Evolutionary conservation across 306 rosid species (phyloP).

Genomic region (Oemleria cerasiformis): DNA sequence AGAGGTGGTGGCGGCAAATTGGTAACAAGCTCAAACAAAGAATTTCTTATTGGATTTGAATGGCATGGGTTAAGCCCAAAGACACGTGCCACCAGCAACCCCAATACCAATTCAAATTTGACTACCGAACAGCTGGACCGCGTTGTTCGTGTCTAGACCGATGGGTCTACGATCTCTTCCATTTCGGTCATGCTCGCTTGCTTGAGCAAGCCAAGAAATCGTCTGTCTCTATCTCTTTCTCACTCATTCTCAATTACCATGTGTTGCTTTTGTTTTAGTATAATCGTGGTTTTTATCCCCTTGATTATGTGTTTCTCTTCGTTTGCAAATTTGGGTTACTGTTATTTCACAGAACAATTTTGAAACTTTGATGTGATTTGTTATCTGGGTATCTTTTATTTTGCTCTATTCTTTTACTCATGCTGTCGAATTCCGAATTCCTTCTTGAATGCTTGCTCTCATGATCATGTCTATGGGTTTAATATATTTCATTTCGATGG

Average conservation of each 20-base stretch:
- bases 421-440: slow-evolving; percentile 7
- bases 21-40: neutral
- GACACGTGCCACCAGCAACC: slow-evolving; percentile 7
- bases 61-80: slow-evolving; percentile 37
- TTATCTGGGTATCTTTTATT: slow-evolving; percentile 2
- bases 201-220: slow-evolving; percentile 99
- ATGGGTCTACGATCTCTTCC: slow-evolving; percentile 99
- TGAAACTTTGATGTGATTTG: neutral
- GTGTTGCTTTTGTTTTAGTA: no score
- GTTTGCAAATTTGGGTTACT: no score
- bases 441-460: no score
- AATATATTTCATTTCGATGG: no score
- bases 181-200: slow-evolving; percentile 95
- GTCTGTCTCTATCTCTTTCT: slow-evolving; percentile 28
- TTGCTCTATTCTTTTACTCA: neutral
- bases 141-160: slow-evolving; percentile 83
- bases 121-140: slow-evolving; percentile 49
- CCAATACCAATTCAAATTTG: slow-evolving; percentile 21
- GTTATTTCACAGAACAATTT: neutral
- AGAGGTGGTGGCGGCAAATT: neutral
- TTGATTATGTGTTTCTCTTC: neutral
- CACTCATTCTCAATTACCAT: neutral
- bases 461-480: neutral
- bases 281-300: no score
- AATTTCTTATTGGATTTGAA: slow-evolving; percentile 15